Conservation (phyloP, 2,329 filamentous ascomycete species). For the Podosphaera leucotricha region DNA sequence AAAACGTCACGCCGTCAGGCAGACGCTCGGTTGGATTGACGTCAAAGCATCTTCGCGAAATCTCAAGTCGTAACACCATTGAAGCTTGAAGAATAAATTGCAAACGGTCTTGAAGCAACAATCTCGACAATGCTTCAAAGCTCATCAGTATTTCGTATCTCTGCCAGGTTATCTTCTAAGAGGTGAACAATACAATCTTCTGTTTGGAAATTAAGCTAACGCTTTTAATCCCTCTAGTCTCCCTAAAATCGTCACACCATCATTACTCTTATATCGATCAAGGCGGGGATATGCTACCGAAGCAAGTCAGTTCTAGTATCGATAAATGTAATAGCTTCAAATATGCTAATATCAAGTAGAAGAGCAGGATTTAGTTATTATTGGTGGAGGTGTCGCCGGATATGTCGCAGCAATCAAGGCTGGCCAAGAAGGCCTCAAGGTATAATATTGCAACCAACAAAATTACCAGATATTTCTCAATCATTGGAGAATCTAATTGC, state of each 20-base stretch:
- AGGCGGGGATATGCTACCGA: constrained; percentile 33
- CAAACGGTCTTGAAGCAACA: not conserved
- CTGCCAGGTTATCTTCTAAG: constrained; percentile 19
- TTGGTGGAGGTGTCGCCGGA: constrained; percentile 91
- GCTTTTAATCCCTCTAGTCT: constrained; percentile 20
- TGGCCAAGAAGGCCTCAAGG: constrained; percentile 90
- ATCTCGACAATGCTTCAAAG: constrained; percentile 30
- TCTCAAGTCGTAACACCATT: not conserved
- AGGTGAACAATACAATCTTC: constrained; percentile 13
- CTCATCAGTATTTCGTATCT: constrained; percentile 34
- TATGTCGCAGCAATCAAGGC: constrained; percentile 99
- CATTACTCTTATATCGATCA: constrained; percentile 28
- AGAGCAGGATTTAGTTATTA: constrained; percentile 92
- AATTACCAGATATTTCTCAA: not conserved
- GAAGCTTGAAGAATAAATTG: not conserved
- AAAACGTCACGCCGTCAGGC: not conserved
- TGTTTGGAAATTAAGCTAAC: constrained; percentile 27
- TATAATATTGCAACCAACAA: constrained; percentile 18
- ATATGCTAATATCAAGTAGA: constrained; percentile 23
- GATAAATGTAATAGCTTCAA: not conserved
- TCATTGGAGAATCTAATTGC: not conserved
- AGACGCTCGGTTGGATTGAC: not conserved
- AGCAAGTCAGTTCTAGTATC: constrained; percentile 9
- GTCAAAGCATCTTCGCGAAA: not conserved
- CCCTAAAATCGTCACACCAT: constrained; percentile 24